Conservation (phyloP, 2,329 filamentous ascomycete genomes). For the Zymoseptoria crescenta region DNA sequence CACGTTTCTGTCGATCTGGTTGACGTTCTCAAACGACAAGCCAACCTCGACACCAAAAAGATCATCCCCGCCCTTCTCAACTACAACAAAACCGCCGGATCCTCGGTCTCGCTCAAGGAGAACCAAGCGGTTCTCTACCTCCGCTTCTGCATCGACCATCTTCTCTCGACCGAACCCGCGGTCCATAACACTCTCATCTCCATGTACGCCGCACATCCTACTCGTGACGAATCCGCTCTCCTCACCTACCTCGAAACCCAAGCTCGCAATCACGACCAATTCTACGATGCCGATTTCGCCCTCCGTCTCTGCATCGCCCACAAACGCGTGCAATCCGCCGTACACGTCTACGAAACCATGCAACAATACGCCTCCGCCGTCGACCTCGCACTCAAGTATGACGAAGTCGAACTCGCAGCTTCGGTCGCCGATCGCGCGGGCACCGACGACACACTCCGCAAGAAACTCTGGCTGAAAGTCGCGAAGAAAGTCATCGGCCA, state of each 20-base stretch:
- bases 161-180: constrained; percentile 71
- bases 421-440: constrained; percentile 81
- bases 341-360: constrained; percentile 97
- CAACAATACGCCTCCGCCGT: constrained; percentile 89
- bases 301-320: constrained; percentile 92
- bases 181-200: constrained; percentile 96
- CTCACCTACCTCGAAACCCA: constrained; percentile 86
- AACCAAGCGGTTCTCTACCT: constrained; percentile 94
- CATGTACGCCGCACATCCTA: constrained; percentile 82
- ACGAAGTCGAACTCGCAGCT: constrained; percentile 81
- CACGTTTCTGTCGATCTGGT: constrained; percentile 78
- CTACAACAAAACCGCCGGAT: constrained; percentile 66
- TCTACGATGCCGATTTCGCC: constrained; percentile 93
- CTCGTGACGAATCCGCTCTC: constrained; percentile 74
- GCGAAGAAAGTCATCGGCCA: constrained; percentile 89
- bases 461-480: constrained; percentile 91
- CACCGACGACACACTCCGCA: constrained; percentile 66
- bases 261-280: constrained; percentile 62
- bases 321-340: constrained; percentile 83
- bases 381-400: constrained; percentile 80
- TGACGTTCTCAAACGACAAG: constrained; percentile 91
- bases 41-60: constrained; percentile 73
- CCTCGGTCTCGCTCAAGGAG: constrained; percentile 54
- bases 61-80: constrained; percentile 89
- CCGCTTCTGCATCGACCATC: constrained; percentile 83